Conservation (phyloP, 2,329 filamentous ascomycete genomes). For the Venturia oleaginea region DNA sequence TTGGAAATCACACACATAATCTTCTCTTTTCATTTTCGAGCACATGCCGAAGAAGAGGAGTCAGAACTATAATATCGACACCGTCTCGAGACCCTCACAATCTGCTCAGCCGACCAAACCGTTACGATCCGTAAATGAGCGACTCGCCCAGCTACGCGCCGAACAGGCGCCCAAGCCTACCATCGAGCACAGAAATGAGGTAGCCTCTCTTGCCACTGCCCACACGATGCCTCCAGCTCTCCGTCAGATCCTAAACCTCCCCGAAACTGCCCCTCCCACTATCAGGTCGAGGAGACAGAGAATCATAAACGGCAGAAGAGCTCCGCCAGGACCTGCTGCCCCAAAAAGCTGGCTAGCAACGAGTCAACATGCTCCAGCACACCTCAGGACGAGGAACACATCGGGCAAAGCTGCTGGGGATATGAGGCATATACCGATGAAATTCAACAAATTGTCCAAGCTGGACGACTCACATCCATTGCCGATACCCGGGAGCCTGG, state of each 20-base stretch:
- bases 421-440: not conserved
- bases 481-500: constrained; percentile 31
- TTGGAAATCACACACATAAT: not conserved
- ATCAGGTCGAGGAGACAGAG: constrained; percentile 27
- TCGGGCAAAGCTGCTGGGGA: not conserved
- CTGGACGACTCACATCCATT: not conserved
- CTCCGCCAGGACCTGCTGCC: constrained; percentile 35
- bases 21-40: not conserved
- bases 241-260: constrained; percentile 35
- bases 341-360: constrained; percentile 36
- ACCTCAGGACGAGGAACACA: constrained; percentile 7
- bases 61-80: constrained; percentile 1
- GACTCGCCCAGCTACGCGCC: constrained; percentile 37
- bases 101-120: not conserved
- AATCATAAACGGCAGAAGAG: constrained; percentile 22
- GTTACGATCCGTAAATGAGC: constrained; percentile 35
- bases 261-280: constrained; percentile 38
- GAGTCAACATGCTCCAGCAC: constrained; percentile 24
- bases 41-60: constrained; percentile 10
- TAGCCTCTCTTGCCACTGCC: constrained; percentile 33
- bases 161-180: constrained; percentile 32
- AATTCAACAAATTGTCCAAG: not conserved
- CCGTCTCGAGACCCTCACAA: not conserved
- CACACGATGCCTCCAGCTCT: constrained; percentile 37
- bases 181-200: constrained; percentile 33